Conservation (phyloP, 1,139 yeast species). For the Suhomyces yuchorum region DNA sequence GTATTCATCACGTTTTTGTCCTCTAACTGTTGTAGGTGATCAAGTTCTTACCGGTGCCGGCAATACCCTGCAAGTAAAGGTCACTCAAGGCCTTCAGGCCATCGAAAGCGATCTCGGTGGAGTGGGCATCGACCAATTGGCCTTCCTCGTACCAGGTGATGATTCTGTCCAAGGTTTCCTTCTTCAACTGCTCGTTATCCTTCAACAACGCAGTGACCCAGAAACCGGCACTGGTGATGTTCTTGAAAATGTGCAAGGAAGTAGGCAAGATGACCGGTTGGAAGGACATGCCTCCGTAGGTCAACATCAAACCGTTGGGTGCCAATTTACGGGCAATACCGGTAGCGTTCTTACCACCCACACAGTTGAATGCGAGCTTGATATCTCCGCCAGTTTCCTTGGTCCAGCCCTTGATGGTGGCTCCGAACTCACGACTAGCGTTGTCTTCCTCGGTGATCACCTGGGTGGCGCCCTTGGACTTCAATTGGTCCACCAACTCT, state of each 20-base stretch:
- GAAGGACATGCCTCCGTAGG: constrained; percentile 98
- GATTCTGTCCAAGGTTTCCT: constrained; percentile 59
- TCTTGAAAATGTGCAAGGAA: constrained; percentile 84
- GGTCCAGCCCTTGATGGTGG: constrained; percentile 63
- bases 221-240: constrained; percentile 82
- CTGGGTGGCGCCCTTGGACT: constrained; percentile 73
- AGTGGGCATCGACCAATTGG: constrained; percentile 61
- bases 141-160: constrained; percentile 69
- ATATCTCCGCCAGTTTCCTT: constrained; percentile 57
- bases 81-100: constrained; percentile 54
- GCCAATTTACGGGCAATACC: constrained; percentile 80
- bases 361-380: constrained; percentile 84
- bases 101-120: constrained; percentile 47
- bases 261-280: constrained; percentile 92
- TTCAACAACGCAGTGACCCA: constrained; percentile 88
- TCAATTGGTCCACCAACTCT: constrained; percentile 60
- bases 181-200: constrained; percentile 62
- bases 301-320: constrained; percentile 68
- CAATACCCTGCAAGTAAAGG: constrained; percentile 55
- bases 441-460: constrained; percentile 90
- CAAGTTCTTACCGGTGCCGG: constrained; percentile 49
- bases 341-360: constrained; percentile 85
- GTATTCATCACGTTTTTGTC: neutral
- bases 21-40: constrained; percentile 25
- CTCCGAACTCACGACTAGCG: constrained; percentile 63